Conservation (phyloP, 1,284 basidiomycete species). For the Moniliophthora roreri region DNA sequence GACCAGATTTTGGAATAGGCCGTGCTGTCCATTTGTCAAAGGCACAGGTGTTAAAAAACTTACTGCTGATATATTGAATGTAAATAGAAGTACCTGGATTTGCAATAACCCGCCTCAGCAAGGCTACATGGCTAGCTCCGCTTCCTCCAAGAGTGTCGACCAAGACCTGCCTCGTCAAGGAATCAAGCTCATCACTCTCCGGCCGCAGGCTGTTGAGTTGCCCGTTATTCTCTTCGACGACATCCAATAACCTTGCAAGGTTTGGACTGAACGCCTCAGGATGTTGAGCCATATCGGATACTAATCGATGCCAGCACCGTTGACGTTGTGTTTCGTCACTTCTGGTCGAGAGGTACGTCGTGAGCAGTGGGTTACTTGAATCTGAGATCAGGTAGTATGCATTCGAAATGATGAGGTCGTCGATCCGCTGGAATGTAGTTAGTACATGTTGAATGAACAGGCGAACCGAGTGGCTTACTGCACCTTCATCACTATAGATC, state of each 20-base stretch:
- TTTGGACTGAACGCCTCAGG: constrained; percentile 24
- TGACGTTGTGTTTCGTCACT: constrained; percentile 31
- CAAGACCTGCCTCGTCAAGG: constrained; percentile 32
- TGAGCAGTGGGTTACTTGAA: constrained; percentile 41
- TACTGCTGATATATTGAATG: too few relatives aligned
- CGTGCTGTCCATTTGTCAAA: constrained; percentile 32
- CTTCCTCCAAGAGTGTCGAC: constrained; percentile 22
- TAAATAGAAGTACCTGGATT: constrained; percentile 41
- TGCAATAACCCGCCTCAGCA: constrained; percentile 36
- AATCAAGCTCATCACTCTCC: constrained; percentile 41
- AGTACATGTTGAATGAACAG: neutral
- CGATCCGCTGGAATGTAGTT: constrained; percentile 40
- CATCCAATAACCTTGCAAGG: constrained; percentile 38
- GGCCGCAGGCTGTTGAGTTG: constrained; percentile 42
- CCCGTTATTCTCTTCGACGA: constrained; percentile 28
- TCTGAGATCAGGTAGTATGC: constrained; percentile 38
- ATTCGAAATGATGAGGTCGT: constrained; percentile 39
- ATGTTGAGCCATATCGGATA: constrained; percentile 33
- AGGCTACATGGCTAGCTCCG: constrained; percentile 22
- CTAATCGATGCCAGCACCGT: constrained; percentile 44
- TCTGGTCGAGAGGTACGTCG: constrained; percentile 47
- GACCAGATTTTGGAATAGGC: constrained; percentile 33
- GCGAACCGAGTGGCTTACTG: constrained; percentile 37
- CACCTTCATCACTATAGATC: too few relatives aligned
- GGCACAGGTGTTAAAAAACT: constrained; percentile 24